Percentiles rank a stretch among this genome's conserved stretches.
Conservation (phyloP, 108 stramenopile genomes). For the Nitzschia sp. region DNA sequence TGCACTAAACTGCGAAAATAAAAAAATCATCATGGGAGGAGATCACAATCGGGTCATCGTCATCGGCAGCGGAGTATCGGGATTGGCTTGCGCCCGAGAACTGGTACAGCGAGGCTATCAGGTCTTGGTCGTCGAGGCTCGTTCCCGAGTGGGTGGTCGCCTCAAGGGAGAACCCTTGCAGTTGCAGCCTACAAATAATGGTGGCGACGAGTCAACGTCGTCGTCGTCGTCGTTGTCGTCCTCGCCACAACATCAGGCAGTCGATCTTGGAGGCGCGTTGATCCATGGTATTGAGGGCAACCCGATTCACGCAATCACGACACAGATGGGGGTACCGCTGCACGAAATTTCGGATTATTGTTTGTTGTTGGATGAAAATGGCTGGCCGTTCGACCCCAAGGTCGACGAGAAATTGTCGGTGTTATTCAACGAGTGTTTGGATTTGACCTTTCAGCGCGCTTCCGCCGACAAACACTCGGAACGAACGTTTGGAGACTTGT, state of each 20-base stretch:
- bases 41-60: conserved; percentile 56
- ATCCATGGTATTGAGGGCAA: conserved; percentile 90
- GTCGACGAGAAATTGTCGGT: conserved; percentile 57
- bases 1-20: no score
- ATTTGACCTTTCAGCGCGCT: conserved; percentile 39
- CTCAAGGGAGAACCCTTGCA: conserved; percentile 44
- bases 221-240: no score
- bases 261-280: conserved; percentile 83
- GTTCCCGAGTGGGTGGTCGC: conserved; percentile 66
- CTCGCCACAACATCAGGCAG: conserved; percentile 2
- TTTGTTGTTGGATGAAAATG: conserved; percentile 58
- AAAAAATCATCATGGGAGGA: neutral
- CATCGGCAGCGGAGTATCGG: conserved; percentile 73
- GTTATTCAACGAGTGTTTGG: conserved; percentile 73
- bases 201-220: neutral
- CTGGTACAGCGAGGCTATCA: conserved; percentile 68
- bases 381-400: conserved; percentile 63
- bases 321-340: conserved; percentile 49
- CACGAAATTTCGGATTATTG: conserved; percentile 29
- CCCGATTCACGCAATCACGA: conserved; percentile 56
- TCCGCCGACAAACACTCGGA: neutral
- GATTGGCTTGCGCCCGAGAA: conserved; percentile 79
- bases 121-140: conserved; percentile 77
- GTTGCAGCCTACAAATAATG: no score
- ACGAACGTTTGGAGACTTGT: conserved; percentile 41